These are phyloP conservation scores for Saccharum officinarum DNA, from an alignment of 176 grass and related monocot species.

Conservation along the genomic window DNA sequence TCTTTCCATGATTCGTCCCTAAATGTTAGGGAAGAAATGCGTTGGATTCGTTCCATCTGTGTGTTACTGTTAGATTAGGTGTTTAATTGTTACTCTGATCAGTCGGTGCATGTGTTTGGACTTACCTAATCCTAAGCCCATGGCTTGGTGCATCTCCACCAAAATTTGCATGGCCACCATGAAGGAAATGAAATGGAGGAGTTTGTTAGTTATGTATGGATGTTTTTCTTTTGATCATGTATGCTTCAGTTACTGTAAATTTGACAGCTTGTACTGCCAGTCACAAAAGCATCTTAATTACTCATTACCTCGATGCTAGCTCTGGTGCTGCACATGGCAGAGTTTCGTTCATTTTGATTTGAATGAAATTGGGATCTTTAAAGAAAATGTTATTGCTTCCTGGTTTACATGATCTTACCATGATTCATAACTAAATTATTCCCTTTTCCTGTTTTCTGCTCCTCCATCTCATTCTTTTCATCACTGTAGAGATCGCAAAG, in stretches of 20 bases:
- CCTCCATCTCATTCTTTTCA: background rate
- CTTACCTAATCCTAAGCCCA: background rate
- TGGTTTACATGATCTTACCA: background rate
- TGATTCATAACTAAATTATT: background rate
- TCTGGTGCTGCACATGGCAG: too few species aligned
- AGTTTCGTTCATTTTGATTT: background rate
- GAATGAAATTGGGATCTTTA: background rate
- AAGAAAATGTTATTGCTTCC: background rate
- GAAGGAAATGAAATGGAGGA: background rate
- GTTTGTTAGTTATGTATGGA: background rate
- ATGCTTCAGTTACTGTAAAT: slow-evolving; percentile 8
- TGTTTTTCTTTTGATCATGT: background rate
- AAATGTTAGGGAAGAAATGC: too few species aligned
- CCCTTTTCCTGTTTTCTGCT: background rate
- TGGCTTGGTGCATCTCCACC: background rate
- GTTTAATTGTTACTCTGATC: background rate
- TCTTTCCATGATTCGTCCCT: too few species aligned
- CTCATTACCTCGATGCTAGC: too few species aligned
- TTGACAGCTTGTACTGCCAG: background rate
- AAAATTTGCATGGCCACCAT: background rate
- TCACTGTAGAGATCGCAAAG: slow-evolving; percentile 19
- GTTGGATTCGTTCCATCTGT: too few species aligned
- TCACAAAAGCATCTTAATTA: background rate
- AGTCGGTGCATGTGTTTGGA: background rate
- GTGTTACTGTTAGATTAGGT: background rate